phyloP scores from a whole-genome alignment of 768 basidiomycete genomes.

The Scleroderma citrinum region DNA sequence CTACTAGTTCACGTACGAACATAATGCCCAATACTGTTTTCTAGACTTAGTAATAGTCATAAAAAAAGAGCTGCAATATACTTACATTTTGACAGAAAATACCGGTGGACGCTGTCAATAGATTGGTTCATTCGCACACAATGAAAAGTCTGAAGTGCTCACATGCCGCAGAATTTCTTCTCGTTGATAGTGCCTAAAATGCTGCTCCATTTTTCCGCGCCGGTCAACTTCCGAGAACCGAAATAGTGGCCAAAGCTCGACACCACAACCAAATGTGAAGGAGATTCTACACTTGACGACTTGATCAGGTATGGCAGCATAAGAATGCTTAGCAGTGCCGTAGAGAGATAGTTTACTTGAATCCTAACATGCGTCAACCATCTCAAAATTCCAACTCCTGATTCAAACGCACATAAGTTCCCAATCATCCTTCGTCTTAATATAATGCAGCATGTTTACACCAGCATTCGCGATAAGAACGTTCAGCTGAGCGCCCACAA shows the following conservation, averaged over 20 bases:
- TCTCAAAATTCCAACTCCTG: no score
- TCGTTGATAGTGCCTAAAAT: conserved; percentile 23
- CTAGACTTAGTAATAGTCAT: neutral
- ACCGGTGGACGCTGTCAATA: conserved; percentile 12
- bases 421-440: conserved; percentile 42
- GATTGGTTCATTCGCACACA: neutral
- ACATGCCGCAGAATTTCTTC: conserved; percentile 18
- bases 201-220: conserved; percentile 3
- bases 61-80: neutral
- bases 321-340: conserved; percentile 27
- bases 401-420: conserved; percentile 34
- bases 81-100: conserved; percentile 23
- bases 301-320: conserved; percentile 29
- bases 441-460: conserved; percentile 9
- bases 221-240: conserved; percentile 1
- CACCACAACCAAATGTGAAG: conserved; percentile 25
- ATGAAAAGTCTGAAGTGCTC: conserved; percentile 1
- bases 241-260: conserved; percentile 26
- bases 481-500: conserved; percentile 15
- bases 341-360: conserved; percentile 32
- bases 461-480: conserved; percentile 30
- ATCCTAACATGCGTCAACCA: conserved; percentile 17
- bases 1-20: conserved; percentile 29
- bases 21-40: conserved; percentile 26
- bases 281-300: conserved; percentile 15